A percentile compares a stretch with the other conserved stretches of the same genome.
These are phyloP conservation scores for Chlorella sp. DNA, from an alignment of 139 green algal genomes.

Conservation along the genomic window DNA sequence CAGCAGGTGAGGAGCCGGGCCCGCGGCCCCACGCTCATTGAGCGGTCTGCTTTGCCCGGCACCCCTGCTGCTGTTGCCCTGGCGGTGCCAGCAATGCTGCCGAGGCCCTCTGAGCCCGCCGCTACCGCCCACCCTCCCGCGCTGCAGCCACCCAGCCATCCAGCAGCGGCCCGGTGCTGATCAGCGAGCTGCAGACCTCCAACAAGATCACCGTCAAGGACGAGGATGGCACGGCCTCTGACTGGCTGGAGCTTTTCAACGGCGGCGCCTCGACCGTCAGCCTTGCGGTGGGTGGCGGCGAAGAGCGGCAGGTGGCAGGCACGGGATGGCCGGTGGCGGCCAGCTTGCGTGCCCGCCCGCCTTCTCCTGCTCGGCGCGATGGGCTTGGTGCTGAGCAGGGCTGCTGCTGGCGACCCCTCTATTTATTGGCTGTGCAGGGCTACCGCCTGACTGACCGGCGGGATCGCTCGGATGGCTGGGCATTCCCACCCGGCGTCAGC, in stretches of 20 bases:
- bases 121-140: too few relatives aligned
- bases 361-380: too few relatives aligned
- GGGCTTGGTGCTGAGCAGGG: background rate
- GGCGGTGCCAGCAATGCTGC: too few relatives aligned
- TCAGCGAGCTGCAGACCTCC: constrained; percentile 21
- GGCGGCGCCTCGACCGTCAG: constrained; percentile 3
- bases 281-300: constrained; percentile 28
- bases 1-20: too few relatives aligned
- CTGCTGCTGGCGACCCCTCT: background rate
- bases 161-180: background rate
- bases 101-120: background rate
- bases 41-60: too few relatives aligned
- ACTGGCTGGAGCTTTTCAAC: constrained; percentile 55
- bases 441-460: constrained; percentile 17
- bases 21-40: too few relatives aligned
- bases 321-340: too few relatives aligned
- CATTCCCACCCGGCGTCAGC: constrained; percentile 21
- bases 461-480: background rate
- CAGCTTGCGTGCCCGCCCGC: too few relatives aligned
- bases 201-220: constrained; percentile 31
- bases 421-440: constrained; percentile 23
- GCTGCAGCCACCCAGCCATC: too few relatives aligned
- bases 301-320: too few relatives aligned
- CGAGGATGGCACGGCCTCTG: constrained; percentile 18
- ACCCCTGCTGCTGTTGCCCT: too few relatives aligned